Evolutionary conservation across 2,329 filamentous ascomycete species (phyloP).

Genomic region (Mycosphaerella arachidis): DNA sequence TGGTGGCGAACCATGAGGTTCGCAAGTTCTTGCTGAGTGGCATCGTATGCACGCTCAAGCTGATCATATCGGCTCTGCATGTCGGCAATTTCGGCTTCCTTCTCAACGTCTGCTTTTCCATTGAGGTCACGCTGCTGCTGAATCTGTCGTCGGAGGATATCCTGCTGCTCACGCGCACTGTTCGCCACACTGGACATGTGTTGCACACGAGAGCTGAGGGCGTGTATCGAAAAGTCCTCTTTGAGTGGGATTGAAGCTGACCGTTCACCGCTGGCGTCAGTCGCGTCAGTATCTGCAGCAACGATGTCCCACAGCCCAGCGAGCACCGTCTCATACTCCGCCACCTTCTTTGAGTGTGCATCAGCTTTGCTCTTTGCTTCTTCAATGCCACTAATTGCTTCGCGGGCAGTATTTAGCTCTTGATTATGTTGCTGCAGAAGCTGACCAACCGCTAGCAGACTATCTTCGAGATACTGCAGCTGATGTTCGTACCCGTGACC

Average conservation of each 20-base stretch:
- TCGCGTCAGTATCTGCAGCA: conserved; percentile 33
- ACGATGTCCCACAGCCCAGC: conserved; percentile 52
- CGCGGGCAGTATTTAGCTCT: conserved; percentile 25
- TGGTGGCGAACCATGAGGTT: conserved; percentile 27
- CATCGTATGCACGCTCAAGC: conserved; percentile 24
- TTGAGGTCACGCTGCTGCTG: conserved; percentile 93
- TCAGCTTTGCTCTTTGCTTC: conserved; percentile 22
- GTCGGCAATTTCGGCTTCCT: conserved; percentile 33
- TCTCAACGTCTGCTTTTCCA: conserved; percentile 69
- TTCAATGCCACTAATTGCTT: conserved; percentile 14
- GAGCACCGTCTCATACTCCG: conserved; percentile 54
- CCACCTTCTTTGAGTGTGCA: conserved; percentile 37
- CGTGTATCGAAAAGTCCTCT: conserved; percentile 64
- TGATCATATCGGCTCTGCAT: conserved; percentile 28
- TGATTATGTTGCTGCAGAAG: conserved; percentile 30
- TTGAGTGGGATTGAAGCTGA: conserved; percentile 16
- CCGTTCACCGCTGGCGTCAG: conserved; percentile 32
- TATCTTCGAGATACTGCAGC: conserved; percentile 61
- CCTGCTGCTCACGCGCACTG: conserved; percentile 78
- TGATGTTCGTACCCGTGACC: conserved; percentile 62
- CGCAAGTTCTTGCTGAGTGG: conserved; percentile 30
- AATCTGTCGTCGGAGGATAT: conserved; percentile 83
- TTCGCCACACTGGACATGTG: conserved; percentile 73
- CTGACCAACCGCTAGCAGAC: conserved; percentile 41
- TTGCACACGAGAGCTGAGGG: conserved; percentile 74